These are phyloP conservation scores for Lipomyces mesembrius DNA, from an alignment of 805 yeast species.

Conservation along the genomic window DNA sequence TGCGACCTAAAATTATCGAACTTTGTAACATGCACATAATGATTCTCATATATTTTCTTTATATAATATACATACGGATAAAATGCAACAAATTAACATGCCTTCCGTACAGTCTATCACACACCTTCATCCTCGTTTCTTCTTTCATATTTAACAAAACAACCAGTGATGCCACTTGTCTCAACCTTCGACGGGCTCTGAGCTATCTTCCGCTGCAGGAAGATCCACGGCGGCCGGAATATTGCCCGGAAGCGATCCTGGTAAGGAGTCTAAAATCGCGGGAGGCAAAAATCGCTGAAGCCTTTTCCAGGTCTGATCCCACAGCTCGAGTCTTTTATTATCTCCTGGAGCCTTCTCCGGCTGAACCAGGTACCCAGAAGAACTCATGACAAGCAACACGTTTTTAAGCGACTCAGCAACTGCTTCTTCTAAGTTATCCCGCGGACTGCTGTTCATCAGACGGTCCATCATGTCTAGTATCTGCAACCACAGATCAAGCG, in stretches of 20 bases:
- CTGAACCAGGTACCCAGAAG: constrained; percentile 40
- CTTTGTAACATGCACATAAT: background rate
- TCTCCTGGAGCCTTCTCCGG: constrained; percentile 42
- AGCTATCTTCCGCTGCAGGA: background rate
- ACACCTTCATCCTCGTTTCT: background rate
- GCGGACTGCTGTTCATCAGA: constrained; percentile 47
- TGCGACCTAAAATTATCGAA: too few relatives aligned
- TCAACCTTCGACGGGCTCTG: background rate
- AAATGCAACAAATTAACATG: background rate
- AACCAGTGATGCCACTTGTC: background rate
- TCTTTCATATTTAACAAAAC: background rate
- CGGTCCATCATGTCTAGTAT: constrained; percentile 49
- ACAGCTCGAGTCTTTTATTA: constrained; percentile 41
- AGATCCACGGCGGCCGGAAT: background rate
- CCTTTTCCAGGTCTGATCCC: constrained; percentile 48
- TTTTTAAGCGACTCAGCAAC: constrained; percentile 51
- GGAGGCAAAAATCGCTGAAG: constrained; percentile 49
- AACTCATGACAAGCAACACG: constrained; percentile 48
- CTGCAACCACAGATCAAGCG: constrained; percentile 46
- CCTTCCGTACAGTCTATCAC: background rate
- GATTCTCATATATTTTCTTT: background rate
- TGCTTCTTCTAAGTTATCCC: constrained; percentile 48
- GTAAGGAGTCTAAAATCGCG: constrained; percentile 33
- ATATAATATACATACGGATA: background rate
- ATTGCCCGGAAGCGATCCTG: background rate